Evolutionary conservation across 495 filamentous ascomycete genomes (phyloP).

Genomic region (Neurospora cerealis): DNA sequence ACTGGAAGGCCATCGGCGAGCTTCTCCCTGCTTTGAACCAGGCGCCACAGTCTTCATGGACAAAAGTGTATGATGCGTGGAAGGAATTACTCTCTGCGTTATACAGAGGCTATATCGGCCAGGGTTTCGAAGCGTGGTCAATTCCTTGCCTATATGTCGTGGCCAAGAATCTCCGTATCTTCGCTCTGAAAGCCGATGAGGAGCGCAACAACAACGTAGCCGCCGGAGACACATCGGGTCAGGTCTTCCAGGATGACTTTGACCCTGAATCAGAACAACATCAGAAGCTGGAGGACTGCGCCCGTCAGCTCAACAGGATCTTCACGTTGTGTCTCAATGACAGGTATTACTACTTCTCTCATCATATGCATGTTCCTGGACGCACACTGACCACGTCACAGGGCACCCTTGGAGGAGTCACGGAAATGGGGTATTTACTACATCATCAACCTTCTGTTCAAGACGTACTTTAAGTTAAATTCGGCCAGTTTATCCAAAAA

Average conservation of each 20-base stretch:
- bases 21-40: slow-evolving; percentile 47
- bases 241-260: slow-evolving; percentile 65
- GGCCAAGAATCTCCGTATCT: slow-evolving; percentile 72
- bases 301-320: slow-evolving; percentile 75
- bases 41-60: slow-evolving; percentile 48
- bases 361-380: neutral
- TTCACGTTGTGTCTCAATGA: slow-evolving; percentile 84
- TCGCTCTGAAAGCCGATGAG: slow-evolving; percentile 81
- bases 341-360: slow-evolving; percentile 45
- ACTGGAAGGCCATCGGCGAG: slow-evolving; percentile 71
- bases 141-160: slow-evolving; percentile 78
- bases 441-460: slow-evolving; percentile 86
- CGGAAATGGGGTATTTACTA: slow-evolving; percentile 97
- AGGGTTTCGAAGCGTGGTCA: slow-evolving; percentile 72
- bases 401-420: slow-evolving; percentile 76
- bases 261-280: slow-evolving; percentile 60
- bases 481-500: slow-evolving; percentile 84
- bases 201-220: slow-evolving; percentile 40
- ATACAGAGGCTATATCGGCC: slow-evolving; percentile 62
- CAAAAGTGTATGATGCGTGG: slow-evolving; percentile 73
- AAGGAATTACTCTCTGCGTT: slow-evolving; percentile 62
- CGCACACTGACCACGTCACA: slow-evolving; percentile 24
- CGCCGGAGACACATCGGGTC: slow-evolving; percentile 31
- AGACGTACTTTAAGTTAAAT: slow-evolving; percentile 95
- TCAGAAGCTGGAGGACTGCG: slow-evolving; percentile 79